A percentile compares a stretch with the other conserved stretches of the same genome.
phyloP scores from a whole-genome alignment of 2,329 filamentous ascomycete genomes.

The Kalmusia sp. region DNA sequence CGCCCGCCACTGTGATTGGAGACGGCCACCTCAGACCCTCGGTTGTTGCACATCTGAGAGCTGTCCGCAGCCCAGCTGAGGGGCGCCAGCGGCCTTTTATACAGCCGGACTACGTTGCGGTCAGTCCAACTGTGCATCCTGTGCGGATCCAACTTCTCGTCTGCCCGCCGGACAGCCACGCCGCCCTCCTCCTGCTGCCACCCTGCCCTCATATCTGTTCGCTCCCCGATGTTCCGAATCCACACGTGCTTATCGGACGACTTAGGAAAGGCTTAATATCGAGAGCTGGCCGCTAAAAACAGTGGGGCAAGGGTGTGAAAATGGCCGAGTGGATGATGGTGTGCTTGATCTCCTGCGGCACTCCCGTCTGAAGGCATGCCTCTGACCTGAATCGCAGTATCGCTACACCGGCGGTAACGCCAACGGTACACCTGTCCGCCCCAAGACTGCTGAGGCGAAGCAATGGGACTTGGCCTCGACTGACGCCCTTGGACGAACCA shows the following conservation, averaged over 20 bases:
- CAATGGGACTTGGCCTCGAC: conserved; percentile 46
- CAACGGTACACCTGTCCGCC: conserved; percentile 32
- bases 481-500: conserved; percentile 45
- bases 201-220: conserved; percentile 14
- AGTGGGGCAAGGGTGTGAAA: conserved; percentile 43
- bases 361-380: conserved; percentile 12
- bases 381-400: conserved; percentile 38
- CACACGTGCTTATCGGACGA: conserved; percentile 43
- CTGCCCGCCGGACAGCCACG: conserved; percentile 14
- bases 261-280: conserved; percentile 41
- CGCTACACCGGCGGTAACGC: conserved; percentile 41
- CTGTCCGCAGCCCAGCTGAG: not conserved
- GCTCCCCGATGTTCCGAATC: conserved; percentile 24
- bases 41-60: not conserved
- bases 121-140: conserved; percentile 15
- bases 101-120: conserved; percentile 16
- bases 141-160: conserved; percentile 14
- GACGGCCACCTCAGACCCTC: conserved; percentile 1
- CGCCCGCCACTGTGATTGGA: not conserved
- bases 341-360: conserved; percentile 22
- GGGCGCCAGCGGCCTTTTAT: conserved; percentile 12
- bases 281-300: conserved; percentile 40
- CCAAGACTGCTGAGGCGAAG: conserved; percentile 42
- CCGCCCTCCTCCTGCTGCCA: conserved; percentile 16
- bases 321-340: conserved; percentile 49